A percentile compares a stretch with the other conserved stretches of the same genome.
Conservation (phyloP, 331 rosid genomes). For the Quercus phellos region DNA sequence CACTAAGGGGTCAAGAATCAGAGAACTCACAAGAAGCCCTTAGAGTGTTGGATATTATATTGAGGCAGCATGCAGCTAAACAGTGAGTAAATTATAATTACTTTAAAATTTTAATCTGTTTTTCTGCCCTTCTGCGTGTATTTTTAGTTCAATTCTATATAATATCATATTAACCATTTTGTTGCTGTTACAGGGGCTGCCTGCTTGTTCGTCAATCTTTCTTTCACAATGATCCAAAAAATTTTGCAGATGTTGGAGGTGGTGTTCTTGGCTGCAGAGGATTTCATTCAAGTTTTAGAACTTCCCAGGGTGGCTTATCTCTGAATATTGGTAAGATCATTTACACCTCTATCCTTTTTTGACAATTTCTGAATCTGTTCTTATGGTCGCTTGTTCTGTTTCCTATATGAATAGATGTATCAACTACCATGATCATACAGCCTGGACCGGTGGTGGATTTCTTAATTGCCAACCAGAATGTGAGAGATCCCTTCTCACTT, state of each 20-base stretch:
- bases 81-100: constrained; percentile 50
- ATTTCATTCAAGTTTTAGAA: constrained; percentile 87
- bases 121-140: not conserved
- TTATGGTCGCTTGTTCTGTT: not conserved
- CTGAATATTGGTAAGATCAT: constrained; percentile 58
- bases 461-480: constrained; percentile 70
- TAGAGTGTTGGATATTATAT: constrained; percentile 76
- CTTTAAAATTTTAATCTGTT: not conserved
- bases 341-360: not conserved
- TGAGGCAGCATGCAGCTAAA: constrained; percentile 89
- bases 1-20: constrained; percentile 74
- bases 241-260: constrained; percentile 70
- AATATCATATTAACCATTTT: not conserved
- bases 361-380: not conserved
- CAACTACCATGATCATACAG: constrained; percentile 79
- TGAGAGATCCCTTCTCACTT: constrained; percentile 52
- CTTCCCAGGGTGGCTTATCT: constrained; percentile 83
- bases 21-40: constrained; percentile 86
- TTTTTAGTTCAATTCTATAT: not conserved
- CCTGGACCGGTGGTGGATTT: constrained; percentile 96
- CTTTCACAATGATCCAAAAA: constrained; percentile 64
- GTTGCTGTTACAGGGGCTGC: constrained; percentile 67
- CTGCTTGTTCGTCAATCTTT: constrained; percentile 83
- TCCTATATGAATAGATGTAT: constrained; percentile 53
- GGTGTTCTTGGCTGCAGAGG: constrained; percentile 92